These are phyloP conservation scores for Camillea tinctor DNA, from an alignment of 2,329 filamentous ascomycete species.

Conservation along the genomic window DNA sequence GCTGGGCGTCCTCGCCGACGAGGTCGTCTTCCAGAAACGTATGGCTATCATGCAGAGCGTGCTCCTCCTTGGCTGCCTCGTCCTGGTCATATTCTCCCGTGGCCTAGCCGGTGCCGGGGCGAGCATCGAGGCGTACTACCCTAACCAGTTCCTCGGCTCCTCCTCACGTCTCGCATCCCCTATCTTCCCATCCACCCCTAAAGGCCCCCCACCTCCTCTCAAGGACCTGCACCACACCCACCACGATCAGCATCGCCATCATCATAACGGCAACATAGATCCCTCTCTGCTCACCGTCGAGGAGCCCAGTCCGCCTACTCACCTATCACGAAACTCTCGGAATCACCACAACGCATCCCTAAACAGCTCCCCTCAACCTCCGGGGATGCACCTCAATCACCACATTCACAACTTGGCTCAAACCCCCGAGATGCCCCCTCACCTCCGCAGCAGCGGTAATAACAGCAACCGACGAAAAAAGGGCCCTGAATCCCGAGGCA, in stretches of 20 bases:
- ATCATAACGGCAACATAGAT: conserved; percentile 1
- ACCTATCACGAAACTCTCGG: conserved; percentile 3
- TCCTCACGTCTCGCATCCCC: conserved; percentile 26
- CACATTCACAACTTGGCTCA: conserved; percentile 9
- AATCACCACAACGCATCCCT: not conserved
- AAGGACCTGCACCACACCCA: not conserved
- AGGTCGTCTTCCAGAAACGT: conserved; percentile 81
- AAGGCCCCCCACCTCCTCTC: not conserved
- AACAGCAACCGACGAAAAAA: conserved; percentile 2
- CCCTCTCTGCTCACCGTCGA: conserved; percentile 13
- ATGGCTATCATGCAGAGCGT: conserved; percentile 92
- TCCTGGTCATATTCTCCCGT: conserved; percentile 78
- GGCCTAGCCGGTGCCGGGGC: conserved; percentile 39
- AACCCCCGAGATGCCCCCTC: conserved; percentile 12
- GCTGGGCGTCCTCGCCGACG: conserved; percentile 87
- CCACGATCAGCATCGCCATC: not conserved
- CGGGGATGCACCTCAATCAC: not conserved
- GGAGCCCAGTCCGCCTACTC: conserved; percentile 12
- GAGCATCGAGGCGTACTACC: conserved; percentile 30
- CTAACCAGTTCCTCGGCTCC: conserved; percentile 26
- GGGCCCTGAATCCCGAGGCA: conserved; percentile 6
- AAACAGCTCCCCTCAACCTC: conserved; percentile 3
- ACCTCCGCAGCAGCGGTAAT: not conserved
- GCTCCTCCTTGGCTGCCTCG: conserved; percentile 80
- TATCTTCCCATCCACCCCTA: conserved; percentile 28